phyloP scores from a whole-genome alignment of 78 protist genomes.

The Guillardia theta region DNA sequence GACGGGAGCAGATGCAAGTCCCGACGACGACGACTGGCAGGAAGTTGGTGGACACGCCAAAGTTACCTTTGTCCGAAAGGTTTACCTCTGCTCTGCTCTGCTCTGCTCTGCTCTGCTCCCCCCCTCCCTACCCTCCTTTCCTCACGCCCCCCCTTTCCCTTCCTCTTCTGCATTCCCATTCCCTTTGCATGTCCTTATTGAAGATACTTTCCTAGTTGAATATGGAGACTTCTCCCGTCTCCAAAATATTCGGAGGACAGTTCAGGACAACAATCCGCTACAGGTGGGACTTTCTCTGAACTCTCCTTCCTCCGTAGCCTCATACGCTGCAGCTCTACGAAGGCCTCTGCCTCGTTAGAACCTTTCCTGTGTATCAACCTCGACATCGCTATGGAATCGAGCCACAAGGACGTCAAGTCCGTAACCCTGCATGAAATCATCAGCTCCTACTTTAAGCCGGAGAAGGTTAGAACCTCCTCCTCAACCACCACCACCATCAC shows the following conservation, averaged over 20 bases:
- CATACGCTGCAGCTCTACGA: not conserved
- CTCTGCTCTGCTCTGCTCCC: not conserved
- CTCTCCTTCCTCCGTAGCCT: not conserved
- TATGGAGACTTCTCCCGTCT: no score
- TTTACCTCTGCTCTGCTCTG: not conserved
- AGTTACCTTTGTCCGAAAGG: not conserved
- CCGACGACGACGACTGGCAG: not conserved
- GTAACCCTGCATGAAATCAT: no score
- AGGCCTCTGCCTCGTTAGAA: not conserved
- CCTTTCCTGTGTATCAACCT: not conserved
- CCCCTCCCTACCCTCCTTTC: no score
- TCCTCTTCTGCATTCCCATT: no score
- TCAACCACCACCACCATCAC: not conserved
- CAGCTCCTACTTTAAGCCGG: no score
- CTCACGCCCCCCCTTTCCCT: no score
- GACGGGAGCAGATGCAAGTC: not conserved
- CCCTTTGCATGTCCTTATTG: no score
- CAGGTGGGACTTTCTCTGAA: not conserved
- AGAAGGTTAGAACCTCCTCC: not conserved
- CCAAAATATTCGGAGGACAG: not conserved
- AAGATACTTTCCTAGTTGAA: no score
- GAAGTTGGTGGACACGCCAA: not conserved
- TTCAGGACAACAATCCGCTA: not conserved
- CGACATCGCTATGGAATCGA: no score
- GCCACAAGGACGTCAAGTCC: no score